Percentiles rank a stretch among this genome's conserved stretches.
These are phyloP conservation scores for Cicer arietinum DNA, from an alignment of 306 rosid genomes.

Conservation along the genomic window DNA sequence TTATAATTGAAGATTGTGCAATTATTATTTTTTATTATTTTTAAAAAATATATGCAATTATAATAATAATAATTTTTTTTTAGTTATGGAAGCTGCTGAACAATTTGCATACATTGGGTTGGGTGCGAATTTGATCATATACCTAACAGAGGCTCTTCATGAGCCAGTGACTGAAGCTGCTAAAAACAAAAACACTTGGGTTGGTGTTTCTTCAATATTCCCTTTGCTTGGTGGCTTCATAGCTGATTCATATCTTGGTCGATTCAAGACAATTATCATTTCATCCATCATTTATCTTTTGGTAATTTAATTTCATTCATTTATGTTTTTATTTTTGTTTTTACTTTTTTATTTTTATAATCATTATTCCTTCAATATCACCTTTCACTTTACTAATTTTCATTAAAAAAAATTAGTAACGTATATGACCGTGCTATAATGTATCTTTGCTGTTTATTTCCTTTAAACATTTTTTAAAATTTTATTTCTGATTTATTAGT, in stretches of 20 bases:
- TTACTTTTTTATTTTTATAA: too few species aligned
- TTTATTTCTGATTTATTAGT: background rate
- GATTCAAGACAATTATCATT: constrained; percentile 52
- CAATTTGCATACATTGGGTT: constrained; percentile 50
- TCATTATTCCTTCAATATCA: background rate
- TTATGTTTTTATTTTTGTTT: background rate
- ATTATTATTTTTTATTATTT: too few species aligned
- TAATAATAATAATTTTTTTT: background rate
- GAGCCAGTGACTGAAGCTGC: constrained; percentile 41
- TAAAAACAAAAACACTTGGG: constrained; percentile 56
- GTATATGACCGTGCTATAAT: background rate
- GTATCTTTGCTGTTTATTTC: background rate
- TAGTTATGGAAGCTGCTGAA: constrained; percentile 56
- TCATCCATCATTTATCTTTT: constrained; percentile 46
- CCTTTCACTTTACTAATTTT: too few species aligned
- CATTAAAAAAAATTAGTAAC: background rate
- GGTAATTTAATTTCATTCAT: constrained; percentile 21
- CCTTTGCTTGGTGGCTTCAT: constrained; percentile 55
- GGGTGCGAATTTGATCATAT: constrained; percentile 41
- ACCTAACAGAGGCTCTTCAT: constrained; percentile 43
- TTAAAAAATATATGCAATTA: too few species aligned
- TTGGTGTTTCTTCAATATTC: constrained; percentile 50
- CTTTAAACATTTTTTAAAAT: too few species aligned
- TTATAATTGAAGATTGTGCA: background rate
- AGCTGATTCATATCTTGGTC: constrained; percentile 56